Conservation (phyloP, 441 rosid species). For the Hura crepitans region DNA sequence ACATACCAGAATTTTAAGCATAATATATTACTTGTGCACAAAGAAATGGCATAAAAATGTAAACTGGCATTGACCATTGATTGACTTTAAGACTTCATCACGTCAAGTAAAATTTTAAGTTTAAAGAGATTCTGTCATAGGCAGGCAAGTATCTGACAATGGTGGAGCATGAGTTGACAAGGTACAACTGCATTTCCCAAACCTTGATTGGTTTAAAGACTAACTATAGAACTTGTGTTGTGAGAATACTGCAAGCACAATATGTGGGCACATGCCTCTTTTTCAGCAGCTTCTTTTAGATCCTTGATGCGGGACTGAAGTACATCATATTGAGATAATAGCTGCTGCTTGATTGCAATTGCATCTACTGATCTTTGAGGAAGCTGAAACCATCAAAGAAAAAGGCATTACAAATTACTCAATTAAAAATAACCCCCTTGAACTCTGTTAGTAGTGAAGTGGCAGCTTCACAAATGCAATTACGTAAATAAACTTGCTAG, state of each 20-base stretch:
- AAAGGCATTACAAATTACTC: too few relatives aligned
- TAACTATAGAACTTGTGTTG: not conserved
- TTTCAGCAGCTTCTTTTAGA: slow-evolving; percentile 70
- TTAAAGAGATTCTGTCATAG: not conserved
- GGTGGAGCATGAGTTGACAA: not conserved
- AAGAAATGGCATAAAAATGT: not conserved
- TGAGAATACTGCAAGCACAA: slow-evolving; percentile 1
- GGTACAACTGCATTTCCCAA: not conserved
- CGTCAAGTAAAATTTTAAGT: not conserved
- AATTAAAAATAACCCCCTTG: too few relatives aligned
- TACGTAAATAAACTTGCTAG: not conserved
- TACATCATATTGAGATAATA: slow-evolving; percentile 76
- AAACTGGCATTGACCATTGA: not conserved
- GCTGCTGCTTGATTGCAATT: slow-evolving; percentile 69
- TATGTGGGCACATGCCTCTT: slow-evolving; percentile 56
- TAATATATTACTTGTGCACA: not conserved
- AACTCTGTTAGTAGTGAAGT: not conserved
- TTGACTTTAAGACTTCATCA: not conserved
- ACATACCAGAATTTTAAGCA: slow-evolving; percentile 20
- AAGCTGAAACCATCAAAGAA: slow-evolving; percentile 53
- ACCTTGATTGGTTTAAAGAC: not conserved
- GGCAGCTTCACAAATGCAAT: slow-evolving; percentile 2
- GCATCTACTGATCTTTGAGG: slow-evolving; percentile 71
- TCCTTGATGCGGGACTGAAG: slow-evolving; percentile 83
- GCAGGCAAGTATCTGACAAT: not conserved